phyloP scores from a whole-genome alignment of 345 rosid species.

The Hibiscus trionum region DNA sequence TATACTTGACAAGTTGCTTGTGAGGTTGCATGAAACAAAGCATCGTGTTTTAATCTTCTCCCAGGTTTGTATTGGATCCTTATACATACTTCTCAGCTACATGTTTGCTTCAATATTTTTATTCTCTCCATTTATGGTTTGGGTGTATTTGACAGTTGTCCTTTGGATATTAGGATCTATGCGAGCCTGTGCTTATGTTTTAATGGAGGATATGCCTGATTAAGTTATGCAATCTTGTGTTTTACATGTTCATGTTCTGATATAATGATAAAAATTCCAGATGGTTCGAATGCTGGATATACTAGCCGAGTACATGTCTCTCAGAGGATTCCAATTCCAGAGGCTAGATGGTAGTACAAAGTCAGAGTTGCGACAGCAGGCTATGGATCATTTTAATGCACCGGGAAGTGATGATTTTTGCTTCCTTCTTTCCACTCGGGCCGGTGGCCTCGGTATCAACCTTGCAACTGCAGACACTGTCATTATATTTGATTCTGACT shows the following conservation, averaged over 20 bases:
- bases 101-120: background rate
- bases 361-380: conserved; percentile 94
- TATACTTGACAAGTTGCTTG: conserved; percentile 91
- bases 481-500: conserved; percentile 98
- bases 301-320: conserved; percentile 77
- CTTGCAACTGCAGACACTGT: conserved; percentile 99
- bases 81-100: background rate
- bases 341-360: conserved; percentile 99
- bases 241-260: background rate
- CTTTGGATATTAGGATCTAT: background rate
- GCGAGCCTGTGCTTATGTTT: background rate
- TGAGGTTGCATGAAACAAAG: conserved; percentile 87
- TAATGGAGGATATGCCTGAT: background rate
- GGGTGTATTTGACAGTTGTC: background rate
- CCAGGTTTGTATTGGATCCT: conserved; percentile 53
- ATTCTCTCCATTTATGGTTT: background rate
- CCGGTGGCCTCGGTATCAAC: conserved; percentile 98
- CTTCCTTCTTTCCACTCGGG: conserved; percentile 97
- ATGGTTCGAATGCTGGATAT: conserved; percentile 99
- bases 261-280: conserved; percentile 32
- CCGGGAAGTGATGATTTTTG: conserved; percentile 97
- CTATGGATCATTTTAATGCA: conserved; percentile 99
- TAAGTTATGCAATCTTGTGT: conserved; percentile 2
- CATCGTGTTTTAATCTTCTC: conserved; percentile 97
- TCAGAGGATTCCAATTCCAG: conserved; percentile 95